Base-by-base conservation (phyloP, 495 filamentous ascomycete genomes). In the Penicillium parvum region DNA sequence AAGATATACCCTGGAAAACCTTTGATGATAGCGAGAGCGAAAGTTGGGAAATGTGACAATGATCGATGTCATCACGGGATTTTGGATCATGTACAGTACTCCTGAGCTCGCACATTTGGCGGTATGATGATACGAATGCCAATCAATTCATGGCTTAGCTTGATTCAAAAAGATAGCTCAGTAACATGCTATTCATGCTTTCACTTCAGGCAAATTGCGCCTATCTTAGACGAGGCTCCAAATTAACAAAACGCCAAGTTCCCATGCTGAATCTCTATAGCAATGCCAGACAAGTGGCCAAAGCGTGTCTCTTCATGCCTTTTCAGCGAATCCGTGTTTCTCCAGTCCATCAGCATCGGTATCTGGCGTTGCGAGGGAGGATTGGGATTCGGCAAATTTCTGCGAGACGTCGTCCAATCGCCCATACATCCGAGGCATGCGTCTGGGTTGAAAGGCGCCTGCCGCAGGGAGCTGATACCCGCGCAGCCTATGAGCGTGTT, bases 401-500 rank as follows among this genome's bases (percentile, higher is more conserved):
- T 76, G 64, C 25, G 65, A 61, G 3, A 59, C 62, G 45, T 76
- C 71, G 42, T 81, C 69, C 7, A 84, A 61, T 34, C 65, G 63
- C 4, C 68, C 75, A 66, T 83, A 96, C 0, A 79, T 76, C 5
- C 77, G 72, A 7, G 75, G 71, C 55, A 91, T 90, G 52, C 81
- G 84, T 63, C 75, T 84, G 16, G 68, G 60, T 43, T 84, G 79
- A 8, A 75, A 71, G n/a, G 70, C 63, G n/a, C 81, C 72, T 15
- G 80, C 75, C 36, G 80, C 74, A 56, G 85, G 86, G 46, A 82
- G 83, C 52, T 95, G 86, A 50, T 97, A 94, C 16, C 91, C 91
- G 51, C 91, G 78, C 28, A 90, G 70, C 47, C 82, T 82, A 40
- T 21, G 16, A 8, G 14, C 12, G 32, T 20, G 37, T 49, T 43